Percentiles rank a stretch among this genome's conserved stretches.
Evolutionary conservation across 441 rosid species (phyloP).

Genomic region (Geranium incanum): DNA sequence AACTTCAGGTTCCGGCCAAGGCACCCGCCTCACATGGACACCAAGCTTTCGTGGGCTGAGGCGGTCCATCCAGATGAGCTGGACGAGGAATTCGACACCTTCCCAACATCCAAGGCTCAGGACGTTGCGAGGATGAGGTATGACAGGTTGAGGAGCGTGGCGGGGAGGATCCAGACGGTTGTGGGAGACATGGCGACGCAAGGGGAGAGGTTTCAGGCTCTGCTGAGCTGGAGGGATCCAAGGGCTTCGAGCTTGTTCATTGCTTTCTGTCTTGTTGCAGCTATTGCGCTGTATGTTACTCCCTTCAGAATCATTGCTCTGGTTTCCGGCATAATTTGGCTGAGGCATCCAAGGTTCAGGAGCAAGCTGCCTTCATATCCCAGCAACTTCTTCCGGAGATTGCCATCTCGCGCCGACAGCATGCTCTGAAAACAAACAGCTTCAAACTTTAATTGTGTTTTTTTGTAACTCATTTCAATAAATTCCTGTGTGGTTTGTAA

Average conservation of each 20-base stretch:
- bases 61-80: slow-evolving; percentile 72
- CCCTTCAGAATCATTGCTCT: slow-evolving; percentile 59
- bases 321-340: slow-evolving; percentile 43
- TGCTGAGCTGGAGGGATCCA: background rate
- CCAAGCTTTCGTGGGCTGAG: slow-evolving; percentile 63
- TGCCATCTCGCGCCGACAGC: slow-evolving; percentile 32
- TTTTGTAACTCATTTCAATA: background rate
- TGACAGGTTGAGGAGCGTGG: slow-evolving; percentile 68
- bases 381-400: slow-evolving; percentile 70
- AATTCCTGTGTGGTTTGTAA: background rate
- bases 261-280: background rate
- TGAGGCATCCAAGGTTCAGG: slow-evolving; percentile 66
- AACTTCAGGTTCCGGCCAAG: slow-evolving; percentile 65
- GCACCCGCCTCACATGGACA: slow-evolving; percentile 83
- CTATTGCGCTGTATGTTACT: slow-evolving; percentile 33
- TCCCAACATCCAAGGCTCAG: slow-evolving; percentile 58
- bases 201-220: slow-evolving; percentile 42
- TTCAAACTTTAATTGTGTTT: background rate
- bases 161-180: slow-evolving; percentile 32
- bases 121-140: slow-evolving; percentile 69
- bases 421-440: slow-evolving; percentile 1
- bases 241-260: slow-evolving; percentile 3
- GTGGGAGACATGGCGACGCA: slow-evolving; percentile 66
- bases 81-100: slow-evolving; percentile 23
- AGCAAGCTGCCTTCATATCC: slow-evolving; percentile 59